Percentiles rank a stretch among this genome's conserved stretches.
These are phyloP conservation scores for Russula sp. DNA, from an alignment of 768 basidiomycete species.

Conservation along the genomic window DNA sequence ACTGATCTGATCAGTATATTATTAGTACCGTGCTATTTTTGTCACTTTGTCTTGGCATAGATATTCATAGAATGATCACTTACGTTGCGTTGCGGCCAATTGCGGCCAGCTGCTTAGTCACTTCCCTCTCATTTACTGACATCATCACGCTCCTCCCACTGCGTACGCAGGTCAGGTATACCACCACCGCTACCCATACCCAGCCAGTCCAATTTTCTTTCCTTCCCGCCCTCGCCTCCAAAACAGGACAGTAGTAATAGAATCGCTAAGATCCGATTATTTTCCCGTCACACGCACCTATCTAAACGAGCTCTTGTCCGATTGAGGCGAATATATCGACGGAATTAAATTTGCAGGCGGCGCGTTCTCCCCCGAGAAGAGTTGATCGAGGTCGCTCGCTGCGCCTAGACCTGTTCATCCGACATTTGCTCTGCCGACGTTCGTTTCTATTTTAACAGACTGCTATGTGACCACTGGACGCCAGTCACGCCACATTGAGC, in stretches of 20 bases:
- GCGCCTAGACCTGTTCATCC: slow-evolving; percentile 8
- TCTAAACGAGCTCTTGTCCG: slow-evolving; percentile 36
- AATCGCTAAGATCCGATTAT: slow-evolving; percentile 38
- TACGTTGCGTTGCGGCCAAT: background rate
- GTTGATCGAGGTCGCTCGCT: slow-evolving; percentile 34
- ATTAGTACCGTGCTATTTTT: slow-evolving; percentile 11
- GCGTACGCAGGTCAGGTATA: background rate
- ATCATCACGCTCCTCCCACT: background rate
- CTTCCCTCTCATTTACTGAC: background rate
- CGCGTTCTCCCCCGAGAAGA: slow-evolving; percentile 35
- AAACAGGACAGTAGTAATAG: background rate
- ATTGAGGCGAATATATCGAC: slow-evolving; percentile 41
- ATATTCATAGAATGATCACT: slow-evolving; percentile 2
- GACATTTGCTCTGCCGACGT: background rate
- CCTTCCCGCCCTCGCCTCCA: background rate
- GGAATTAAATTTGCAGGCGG: slow-evolving; percentile 43
- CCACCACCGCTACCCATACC: background rate
- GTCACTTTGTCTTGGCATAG: slow-evolving; percentile 9
- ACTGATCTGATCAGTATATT: no score
- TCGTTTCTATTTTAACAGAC: slow-evolving; percentile 10
- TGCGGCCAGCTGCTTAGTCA: no score
- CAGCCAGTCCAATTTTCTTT: background rate
- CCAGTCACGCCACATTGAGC: slow-evolving; percentile 38
- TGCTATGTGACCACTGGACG: slow-evolving; percentile 42
- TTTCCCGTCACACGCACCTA: slow-evolving; percentile 26